phyloP scores from a whole-genome alignment of 1,284 basidiomycete species.

The Trametes pubescens region DNA sequence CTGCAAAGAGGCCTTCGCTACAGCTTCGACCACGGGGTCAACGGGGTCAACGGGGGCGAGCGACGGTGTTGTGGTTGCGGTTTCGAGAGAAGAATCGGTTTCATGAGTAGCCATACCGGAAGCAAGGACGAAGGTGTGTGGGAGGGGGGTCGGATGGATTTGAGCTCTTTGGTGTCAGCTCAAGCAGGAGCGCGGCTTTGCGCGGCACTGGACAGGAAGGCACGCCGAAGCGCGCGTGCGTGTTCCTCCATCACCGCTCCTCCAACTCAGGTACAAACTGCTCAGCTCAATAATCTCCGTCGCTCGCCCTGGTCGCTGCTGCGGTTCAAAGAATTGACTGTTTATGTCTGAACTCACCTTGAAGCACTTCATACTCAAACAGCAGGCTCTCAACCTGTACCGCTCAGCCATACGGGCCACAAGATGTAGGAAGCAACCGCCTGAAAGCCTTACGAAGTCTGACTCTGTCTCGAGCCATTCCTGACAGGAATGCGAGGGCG shows the following conservation, averaged over 20 bases:
- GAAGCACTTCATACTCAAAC: conserved; percentile 77
- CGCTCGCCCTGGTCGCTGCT: background rate
- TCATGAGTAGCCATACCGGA: conserved; percentile 40
- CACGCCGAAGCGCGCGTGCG: conserved; percentile 22
- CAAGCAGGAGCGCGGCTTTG: conserved; percentile 19
- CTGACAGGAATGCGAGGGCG: conserved; percentile 61
- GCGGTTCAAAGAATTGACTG: background rate
- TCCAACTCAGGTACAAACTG: background rate
- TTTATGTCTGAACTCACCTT: conserved; percentile 50
- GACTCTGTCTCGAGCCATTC: conserved; percentile 58
- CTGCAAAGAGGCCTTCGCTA: conserved; percentile 49
- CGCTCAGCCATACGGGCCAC: conserved; percentile 72
- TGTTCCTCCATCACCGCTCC: background rate
- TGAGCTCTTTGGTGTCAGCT: conserved; percentile 34
- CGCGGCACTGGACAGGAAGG: conserved; percentile 22
- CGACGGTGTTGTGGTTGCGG: conserved; percentile 21
- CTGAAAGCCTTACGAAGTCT: conserved; percentile 14
- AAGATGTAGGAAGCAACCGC: conserved; percentile 53
- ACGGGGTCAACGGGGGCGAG: conserved; percentile 34
- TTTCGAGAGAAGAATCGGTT: conserved; percentile 18
- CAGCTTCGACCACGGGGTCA: conserved; percentile 44
- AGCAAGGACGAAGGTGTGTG: conserved; percentile 12
- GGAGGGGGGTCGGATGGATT: conserved; percentile 25
- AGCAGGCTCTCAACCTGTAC: conserved; percentile 68
- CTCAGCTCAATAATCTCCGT: background rate